phyloP scores from a whole-genome alignment of 352 stramenopile species.

The Globisporangium okanoganense region DNA sequence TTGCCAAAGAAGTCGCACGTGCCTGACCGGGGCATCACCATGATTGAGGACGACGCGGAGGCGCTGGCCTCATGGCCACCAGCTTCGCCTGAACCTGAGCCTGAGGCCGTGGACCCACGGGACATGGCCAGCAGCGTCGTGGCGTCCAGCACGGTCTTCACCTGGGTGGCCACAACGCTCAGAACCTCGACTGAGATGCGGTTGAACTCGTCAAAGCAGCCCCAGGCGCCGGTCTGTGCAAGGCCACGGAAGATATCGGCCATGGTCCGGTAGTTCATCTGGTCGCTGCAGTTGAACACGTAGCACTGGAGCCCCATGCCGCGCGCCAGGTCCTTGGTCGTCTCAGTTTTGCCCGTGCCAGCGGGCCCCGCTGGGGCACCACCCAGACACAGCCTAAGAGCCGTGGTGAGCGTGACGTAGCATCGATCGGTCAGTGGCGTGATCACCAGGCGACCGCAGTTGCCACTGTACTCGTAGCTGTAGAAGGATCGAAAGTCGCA shows the following conservation, averaged over 20 bases:
- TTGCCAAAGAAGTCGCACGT: constrained; percentile 91
- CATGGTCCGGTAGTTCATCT: constrained; percentile 97
- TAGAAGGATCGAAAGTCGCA: constrained; percentile 92
- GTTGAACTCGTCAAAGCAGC: constrained; percentile 97
- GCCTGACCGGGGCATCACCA: constrained; percentile 39
- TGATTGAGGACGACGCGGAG: constrained; percentile 11
- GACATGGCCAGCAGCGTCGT: constrained; percentile 22
- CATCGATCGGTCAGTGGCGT: constrained; percentile 82
- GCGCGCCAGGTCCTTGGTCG: constrained; percentile 75
- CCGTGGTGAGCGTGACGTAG: constrained; percentile 84
- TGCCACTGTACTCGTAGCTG: constrained; percentile 97
- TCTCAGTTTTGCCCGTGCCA: constrained; percentile 87
- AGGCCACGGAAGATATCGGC: constrained; percentile 95
- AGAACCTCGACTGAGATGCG: constrained; percentile 96
- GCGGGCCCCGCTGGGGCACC: constrained; percentile 74
- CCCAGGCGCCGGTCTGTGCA: constrained; percentile 93
- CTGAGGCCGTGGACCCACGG: constrained; percentile 11
- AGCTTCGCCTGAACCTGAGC: constrained; percentile 17
- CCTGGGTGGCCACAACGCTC: constrained; percentile 94
- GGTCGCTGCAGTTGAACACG: constrained; percentile 87
- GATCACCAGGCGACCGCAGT: constrained; percentile 86
- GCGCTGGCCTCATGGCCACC: constrained; percentile 12
- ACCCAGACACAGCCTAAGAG: constrained; percentile 70
- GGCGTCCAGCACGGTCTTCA: constrained; percentile 97
- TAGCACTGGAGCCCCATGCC: constrained; percentile 80